These are phyloP conservation scores for Suillus alpinus DNA, from an alignment of 768 basidiomycete species.

Conservation along the genomic window DNA sequence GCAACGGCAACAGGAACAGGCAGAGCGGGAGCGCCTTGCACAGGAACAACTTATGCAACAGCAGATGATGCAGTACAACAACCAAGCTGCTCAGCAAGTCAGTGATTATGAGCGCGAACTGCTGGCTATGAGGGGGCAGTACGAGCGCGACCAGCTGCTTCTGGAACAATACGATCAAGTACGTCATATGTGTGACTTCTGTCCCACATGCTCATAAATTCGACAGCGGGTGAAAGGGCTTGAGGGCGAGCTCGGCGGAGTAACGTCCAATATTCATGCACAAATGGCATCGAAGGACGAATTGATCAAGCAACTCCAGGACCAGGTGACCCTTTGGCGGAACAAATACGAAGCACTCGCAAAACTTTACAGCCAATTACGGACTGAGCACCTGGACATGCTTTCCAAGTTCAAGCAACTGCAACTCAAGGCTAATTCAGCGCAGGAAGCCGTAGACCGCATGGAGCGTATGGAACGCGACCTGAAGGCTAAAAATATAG, in stretches of 20 bases:
- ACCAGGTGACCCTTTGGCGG: constrained; percentile 95
- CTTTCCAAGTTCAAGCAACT: constrained; percentile 95
- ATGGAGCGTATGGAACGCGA: constrained; percentile 99
- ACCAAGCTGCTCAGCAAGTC: constrained; percentile 70
- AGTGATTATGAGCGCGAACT: constrained; percentile 88
- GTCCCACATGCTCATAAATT: constrained; percentile 8
- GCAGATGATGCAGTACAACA: constrained; percentile 79
- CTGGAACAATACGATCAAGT: constrained; percentile 97
- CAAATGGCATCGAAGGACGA: constrained; percentile 94
- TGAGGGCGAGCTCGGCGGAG: constrained; percentile 80
- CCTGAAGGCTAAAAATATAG: constrained; percentile 96
- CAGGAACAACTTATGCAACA: constrained; percentile 86
- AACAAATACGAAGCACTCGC: constrained; percentile 99
- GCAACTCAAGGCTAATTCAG: constrained; percentile 97
- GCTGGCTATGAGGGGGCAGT: constrained; percentile 92
- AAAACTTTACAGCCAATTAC: constrained; percentile 96
- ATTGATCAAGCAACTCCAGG: constrained; percentile 90
- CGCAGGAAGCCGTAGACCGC: constrained; percentile 95
- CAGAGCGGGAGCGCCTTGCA: constrained; percentile 81
- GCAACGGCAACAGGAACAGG: constrained; percentile 81
- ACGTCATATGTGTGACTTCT: constrained; percentile 10
- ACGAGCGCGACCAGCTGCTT: constrained; percentile 96
- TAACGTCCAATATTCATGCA: constrained; percentile 72
- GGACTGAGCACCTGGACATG: constrained; percentile 96
- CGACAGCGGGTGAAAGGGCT: constrained; percentile 89